A percentile compares a stretch with the other conserved stretches of the same genome.
Conservation (phyloP, 2,329 filamentous ascomycete genomes). For the Exophiala calicioides region DNA sequence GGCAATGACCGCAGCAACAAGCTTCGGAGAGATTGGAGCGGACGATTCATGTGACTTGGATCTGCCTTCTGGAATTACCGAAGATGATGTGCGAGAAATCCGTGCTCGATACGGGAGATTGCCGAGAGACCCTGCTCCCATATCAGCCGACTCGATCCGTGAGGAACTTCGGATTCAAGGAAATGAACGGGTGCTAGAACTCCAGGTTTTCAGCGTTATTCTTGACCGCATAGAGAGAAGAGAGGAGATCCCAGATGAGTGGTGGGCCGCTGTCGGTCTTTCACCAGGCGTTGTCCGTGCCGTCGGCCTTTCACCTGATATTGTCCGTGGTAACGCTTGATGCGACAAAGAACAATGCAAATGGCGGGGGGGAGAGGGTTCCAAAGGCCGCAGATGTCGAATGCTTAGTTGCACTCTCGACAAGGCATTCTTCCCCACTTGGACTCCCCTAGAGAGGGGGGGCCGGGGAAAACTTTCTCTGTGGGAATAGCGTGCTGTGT, state of each 20-base stretch:
- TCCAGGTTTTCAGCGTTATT: constrained; percentile 70
- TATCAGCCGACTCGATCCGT: not conserved
- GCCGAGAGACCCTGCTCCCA: not conserved
- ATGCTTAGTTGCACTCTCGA: not conserved
- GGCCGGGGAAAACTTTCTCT: no score
- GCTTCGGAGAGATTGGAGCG: constrained; percentile 30
- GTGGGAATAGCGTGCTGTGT: no score
- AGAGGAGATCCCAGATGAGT: constrained; percentile 77
- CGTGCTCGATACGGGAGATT: constrained; percentile 27
- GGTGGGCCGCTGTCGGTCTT: constrained; percentile 73
- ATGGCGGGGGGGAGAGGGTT: no score
- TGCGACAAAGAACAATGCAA: not conserved
- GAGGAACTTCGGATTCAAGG: constrained; percentile 3
- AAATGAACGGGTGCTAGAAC: constrained; percentile 32
- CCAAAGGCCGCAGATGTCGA: not conserved
- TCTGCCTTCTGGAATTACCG: constrained; percentile 30
- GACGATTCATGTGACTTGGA: constrained; percentile 31
- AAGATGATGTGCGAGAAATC: constrained; percentile 30
- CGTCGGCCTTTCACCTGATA: constrained; percentile 55
- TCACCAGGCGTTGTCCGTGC: no score
- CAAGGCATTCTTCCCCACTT: no score
- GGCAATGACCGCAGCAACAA: constrained; percentile 39
- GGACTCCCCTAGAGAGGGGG: no score
- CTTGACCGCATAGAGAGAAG: constrained; percentile 68
- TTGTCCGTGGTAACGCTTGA: constrained; percentile 35